Evolutionary conservation across 306 rosid species (phyloP), one percentile per base, ranked within the genome.

Genomic region (Mucuna pruriens): DNA sequence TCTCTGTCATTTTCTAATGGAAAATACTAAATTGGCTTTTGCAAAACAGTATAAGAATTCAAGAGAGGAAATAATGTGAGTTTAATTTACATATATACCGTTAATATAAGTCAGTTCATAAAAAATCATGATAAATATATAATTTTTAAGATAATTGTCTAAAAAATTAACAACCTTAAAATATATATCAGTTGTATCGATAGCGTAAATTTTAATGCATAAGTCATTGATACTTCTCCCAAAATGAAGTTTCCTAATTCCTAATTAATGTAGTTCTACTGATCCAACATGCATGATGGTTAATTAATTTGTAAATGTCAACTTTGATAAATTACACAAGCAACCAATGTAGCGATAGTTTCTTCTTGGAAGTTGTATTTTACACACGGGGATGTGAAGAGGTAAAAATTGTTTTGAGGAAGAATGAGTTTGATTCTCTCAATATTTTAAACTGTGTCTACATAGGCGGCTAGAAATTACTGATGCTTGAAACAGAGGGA

Each of bases 381-480:
- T 6, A 62, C 42, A 62, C 68, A 1, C 4, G 19, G 10, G 67
- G n/a, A 60, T 62, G 44, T 16, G 5, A 46, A 42, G 16, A 25
- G 61, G 74, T 83, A 44, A 71, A 83, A 60, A 40, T 36, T 42
- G 13, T 52, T 60, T 7, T 42, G 74, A 26, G 15, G 19, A 66
- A 74, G 22, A 70, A 49, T 29, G 17, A 73, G n/a, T n/a, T n/a
- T n/a, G n/a, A n/a, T n/a, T n/a, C 20, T 29, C 20, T 20, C 57
- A 67, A 5, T 29, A 57, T 74, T 74, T 78, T 58, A 68, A 74
- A 39, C 71, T 22, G 75, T 57, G 19, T 19, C 84, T 64, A 65
- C 75, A 70, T 80, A 20, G 48, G 67, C 85, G 83, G 89, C 89
- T 83, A 63, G 74, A 75, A 72, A 86, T 79, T 79, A 45, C 49